phyloP scores from a whole-genome alignment of 192 early-diverging fungal genomes.

The Ambispora gerdemannii region DNA sequence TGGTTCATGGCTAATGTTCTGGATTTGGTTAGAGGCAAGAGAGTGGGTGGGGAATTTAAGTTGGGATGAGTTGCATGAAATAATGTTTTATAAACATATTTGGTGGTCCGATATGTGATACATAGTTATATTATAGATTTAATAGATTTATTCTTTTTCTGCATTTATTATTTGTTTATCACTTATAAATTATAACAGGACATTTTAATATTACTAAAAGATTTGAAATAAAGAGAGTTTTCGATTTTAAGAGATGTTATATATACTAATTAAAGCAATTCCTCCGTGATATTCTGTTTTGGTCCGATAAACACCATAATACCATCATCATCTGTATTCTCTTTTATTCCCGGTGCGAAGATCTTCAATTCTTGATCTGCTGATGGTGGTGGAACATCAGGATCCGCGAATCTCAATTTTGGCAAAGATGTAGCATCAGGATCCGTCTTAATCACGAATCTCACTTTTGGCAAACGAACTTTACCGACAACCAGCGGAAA shows the following conservation, averaged over 20 bases:
- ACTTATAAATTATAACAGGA: no score
- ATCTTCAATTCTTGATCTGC: conserved; percentile 2
- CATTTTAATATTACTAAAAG: no score
- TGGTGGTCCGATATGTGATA: conserved; percentile 29
- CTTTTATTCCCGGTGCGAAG: conserved; percentile 14
- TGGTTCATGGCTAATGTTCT: conserved; percentile 58
- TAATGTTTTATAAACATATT: conserved; percentile 11
- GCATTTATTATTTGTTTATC: no score
- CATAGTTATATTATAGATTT: no score
- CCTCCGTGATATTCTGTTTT: conserved; percentile 16
- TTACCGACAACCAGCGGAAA: conserved; percentile 61
- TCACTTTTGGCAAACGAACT: conserved; percentile 52
- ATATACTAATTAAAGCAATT: no score
- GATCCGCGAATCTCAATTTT: no score
- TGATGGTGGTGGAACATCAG: background rate
- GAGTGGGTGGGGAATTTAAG: conserved; percentile 43
- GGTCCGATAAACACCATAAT: conserved; percentile 23
- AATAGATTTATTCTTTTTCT: no score
- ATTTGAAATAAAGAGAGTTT: no score
- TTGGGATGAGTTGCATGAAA: conserved; percentile 8
- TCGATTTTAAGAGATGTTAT: no score
- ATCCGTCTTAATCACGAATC: conserved; percentile 37
- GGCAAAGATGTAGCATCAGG: background rate
- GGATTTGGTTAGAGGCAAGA: conserved; percentile 58
- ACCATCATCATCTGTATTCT: conserved; percentile 10